phyloP scores from a whole-genome alignment of 108 stramenopile genomes.

The Conticribra guillardii region DNA sequence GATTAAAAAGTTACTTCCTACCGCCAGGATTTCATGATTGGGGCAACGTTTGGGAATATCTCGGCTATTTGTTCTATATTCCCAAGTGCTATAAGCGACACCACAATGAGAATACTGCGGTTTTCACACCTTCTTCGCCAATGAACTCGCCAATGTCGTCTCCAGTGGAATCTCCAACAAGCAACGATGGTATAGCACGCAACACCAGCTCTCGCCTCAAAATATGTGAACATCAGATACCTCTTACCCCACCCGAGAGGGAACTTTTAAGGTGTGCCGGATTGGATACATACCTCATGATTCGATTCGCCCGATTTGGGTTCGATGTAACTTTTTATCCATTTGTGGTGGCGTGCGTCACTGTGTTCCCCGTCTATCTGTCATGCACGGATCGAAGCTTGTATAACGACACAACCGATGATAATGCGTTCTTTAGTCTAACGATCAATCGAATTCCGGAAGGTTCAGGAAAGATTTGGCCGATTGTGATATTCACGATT shows the following conservation, averaged over 20 bases:
- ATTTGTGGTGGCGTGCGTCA: conserved; percentile 43
- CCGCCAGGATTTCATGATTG: conserved; percentile 50
- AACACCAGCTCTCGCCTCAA: neutral
- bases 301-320: conserved; percentile 63
- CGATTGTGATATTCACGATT: conserved; percentile 41
- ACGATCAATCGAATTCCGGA: conserved; percentile 44
- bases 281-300: conserved; percentile 64
- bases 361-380: conserved; percentile 33
- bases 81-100: neutral
- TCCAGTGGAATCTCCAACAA: neutral
- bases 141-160: neutral
- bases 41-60: conserved; percentile 12
- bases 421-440: conserved; percentile 40
- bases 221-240: conserved; percentile 1
- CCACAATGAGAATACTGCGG: neutral
- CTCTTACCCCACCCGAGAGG: conserved; percentile 37
- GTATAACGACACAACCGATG: conserved; percentile 1
- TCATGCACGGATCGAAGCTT: conserved; percentile 2
- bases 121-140: neutral
- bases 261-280: conserved; percentile 68
- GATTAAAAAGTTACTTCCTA: conserved; percentile 33
- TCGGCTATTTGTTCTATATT: conserved; percentile 24
- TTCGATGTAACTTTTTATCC: conserved; percentile 70
- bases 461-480: conserved; percentile 40
- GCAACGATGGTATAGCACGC: no score